Base-by-base conservation (phyloP, 2,329 filamentous ascomycete genomes). In the Fonsecaea multimorphosa region DNA sequence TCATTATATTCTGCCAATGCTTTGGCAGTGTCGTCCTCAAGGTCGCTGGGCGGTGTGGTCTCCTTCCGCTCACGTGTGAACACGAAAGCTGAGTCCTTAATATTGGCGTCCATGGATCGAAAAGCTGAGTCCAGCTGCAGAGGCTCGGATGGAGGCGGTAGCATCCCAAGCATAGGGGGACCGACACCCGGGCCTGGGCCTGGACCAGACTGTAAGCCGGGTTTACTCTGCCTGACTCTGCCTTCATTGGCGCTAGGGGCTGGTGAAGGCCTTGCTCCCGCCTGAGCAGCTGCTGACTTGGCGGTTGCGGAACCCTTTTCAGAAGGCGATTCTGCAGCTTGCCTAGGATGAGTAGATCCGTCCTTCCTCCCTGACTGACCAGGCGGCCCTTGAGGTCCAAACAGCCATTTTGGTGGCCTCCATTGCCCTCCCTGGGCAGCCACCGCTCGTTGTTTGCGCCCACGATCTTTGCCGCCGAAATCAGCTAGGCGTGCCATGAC, bases 401-500 rank as follows among this genome's bases (percentile, higher is more conserved):
- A 69, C 1, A 69, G 53, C 66, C 68, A 68, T 36, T 27, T 14
- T 27, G 69, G 67, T 36, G 86, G 83, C 73, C 79, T 79, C 86
- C 85, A 84, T 68, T 84, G 78, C 53, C 84, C 83, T 11, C 86
- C 85, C 71, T 86, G 85, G 40, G 82, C 79, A 71, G 86, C 85
- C 64, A 89, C 84, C 7, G 86, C 86, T 73, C 85, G 89, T 56
- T 91, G 80, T 76, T 99, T 99, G 61, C 95, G 85, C 51, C 85
- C 83, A 16, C 93, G 82, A 75, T 98, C 95, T 69, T 86, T 88
- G 0, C 89, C 86, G 1, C 89, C 85, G 76, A 97, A 98, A 71
- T 91, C 87, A 61, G 90, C 86, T 14, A 97, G 82, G 1, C 95
- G 88, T 8, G 88, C 93, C 27, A 97, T 84, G 1, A 98, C 80